A percentile compares a stretch with the other conserved stretches of the same genome.
phyloP scores from a whole-genome alignment of 2,329 filamentous ascomycete species.

The Pleoardoris graminearum region DNA sequence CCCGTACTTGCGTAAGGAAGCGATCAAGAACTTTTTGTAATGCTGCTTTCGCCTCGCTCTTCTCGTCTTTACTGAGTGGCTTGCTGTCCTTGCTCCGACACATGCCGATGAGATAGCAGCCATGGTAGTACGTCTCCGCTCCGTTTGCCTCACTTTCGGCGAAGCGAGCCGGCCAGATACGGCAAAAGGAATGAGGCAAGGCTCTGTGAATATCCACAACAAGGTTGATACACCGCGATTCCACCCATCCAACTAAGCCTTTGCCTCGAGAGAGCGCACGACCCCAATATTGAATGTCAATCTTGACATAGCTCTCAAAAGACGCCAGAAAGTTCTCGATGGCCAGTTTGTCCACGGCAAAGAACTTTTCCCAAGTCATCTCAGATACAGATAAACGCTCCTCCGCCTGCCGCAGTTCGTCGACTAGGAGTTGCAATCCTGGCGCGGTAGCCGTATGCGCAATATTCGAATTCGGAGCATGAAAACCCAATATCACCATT shows the following conservation, averaged over 20 bases:
- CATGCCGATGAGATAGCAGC: constrained; percentile 65
- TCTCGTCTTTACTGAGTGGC: constrained; percentile 39
- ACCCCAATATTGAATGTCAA: constrained; percentile 69
- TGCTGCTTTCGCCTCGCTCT: constrained; percentile 48
- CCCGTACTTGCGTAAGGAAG: constrained; percentile 42
- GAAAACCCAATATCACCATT: constrained; percentile 65
- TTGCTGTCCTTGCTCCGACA: constrained; percentile 18
- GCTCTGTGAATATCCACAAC: constrained; percentile 62
- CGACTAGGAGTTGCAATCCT: constrained; percentile 56
- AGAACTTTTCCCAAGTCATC: constrained; percentile 37
- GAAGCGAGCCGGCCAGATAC: constrained; percentile 68
- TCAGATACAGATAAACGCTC: constrained; percentile 41
- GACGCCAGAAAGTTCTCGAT: constrained; percentile 52
- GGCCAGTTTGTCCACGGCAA: constrained; percentile 8
- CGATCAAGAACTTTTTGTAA: constrained; percentile 46
- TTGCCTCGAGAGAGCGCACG: constrained; percentile 58
- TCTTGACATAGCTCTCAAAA: constrained; percentile 61
- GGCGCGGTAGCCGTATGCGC: constrained; percentile 58
- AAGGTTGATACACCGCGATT: constrained; percentile 62
- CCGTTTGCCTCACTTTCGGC: constrained; percentile 27
- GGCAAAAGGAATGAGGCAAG: constrained; percentile 56
- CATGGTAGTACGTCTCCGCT: constrained; percentile 54
- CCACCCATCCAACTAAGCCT: constrained; percentile 64
- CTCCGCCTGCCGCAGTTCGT: constrained; percentile 57
- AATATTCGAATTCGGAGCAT: constrained; percentile 64